These are phyloP conservation scores for Lachnum nothofagi DNA, from an alignment of 2,329 filamentous ascomycete genomes.

Conservation along the genomic window DNA sequence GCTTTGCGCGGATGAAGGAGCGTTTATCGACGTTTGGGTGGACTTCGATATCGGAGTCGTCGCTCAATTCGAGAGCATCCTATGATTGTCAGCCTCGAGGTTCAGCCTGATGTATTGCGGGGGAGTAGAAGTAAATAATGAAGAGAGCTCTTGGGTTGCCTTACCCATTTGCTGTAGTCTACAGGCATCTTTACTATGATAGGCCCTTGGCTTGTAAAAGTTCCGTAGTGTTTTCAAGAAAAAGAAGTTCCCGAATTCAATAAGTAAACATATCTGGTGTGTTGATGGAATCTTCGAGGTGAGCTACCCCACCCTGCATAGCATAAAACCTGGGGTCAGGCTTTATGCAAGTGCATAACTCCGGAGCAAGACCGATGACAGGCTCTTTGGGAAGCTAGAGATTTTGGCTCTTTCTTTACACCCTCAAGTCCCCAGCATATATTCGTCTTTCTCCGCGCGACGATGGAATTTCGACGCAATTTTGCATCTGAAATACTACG, in stretches of 20 bases:
- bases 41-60: slow-evolving; percentile 96
- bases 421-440: not conserved
- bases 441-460: slow-evolving; percentile 15
- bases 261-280: too few relatives aligned
- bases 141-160: slow-evolving; percentile 4
- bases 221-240: not conserved
- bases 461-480: slow-evolving; percentile 24
- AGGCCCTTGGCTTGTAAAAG: not conserved
- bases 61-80: slow-evolving; percentile 91
- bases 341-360: not conserved
- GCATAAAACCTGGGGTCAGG: not conserved
- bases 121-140: not conserved
- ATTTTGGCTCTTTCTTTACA: not conserved
- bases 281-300: slow-evolving; percentile 17
- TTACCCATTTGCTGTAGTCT: slow-evolving; percentile 57
- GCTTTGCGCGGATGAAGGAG: slow-evolving; percentile 97
- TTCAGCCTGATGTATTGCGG: slow-evolving; percentile 26
- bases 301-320: slow-evolving; percentile 13
- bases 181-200: slow-evolving; percentile 45
- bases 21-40: slow-evolving; percentile 98
- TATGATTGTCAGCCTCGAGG: slow-evolving; percentile 36
- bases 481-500: slow-evolving; percentile 19
- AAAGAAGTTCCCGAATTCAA: too few relatives aligned
- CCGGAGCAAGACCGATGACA: slow-evolving; percentile 8
- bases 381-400: slow-evolving; percentile 14